phyloP scores from a whole-genome alignment of 805 yeast genomes.

The Kuraishia cidri region DNA sequence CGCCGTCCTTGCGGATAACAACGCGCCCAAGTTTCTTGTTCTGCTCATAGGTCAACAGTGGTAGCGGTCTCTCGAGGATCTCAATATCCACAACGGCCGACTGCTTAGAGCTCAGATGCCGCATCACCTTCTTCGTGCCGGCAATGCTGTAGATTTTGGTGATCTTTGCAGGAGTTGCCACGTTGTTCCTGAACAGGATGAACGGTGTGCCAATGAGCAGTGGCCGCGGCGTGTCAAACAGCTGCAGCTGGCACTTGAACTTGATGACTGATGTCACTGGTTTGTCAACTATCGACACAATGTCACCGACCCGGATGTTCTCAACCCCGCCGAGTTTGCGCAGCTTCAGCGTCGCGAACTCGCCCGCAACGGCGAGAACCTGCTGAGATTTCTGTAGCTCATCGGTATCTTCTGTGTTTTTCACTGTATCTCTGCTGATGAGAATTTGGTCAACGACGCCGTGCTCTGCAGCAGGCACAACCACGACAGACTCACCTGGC shows the following conservation, averaged over 20 bases:
- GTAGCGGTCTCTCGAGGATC: slow-evolving; percentile 35
- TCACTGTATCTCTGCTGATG: slow-evolving; percentile 15
- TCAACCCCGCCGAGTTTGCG: slow-evolving; percentile 23
- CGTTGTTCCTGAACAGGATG: slow-evolving; percentile 68
- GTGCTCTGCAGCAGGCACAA: slow-evolving; percentile 41
- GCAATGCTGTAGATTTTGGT: slow-evolving; percentile 29
- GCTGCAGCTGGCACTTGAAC: slow-evolving; percentile 45
- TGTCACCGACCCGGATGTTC: slow-evolving; percentile 57
- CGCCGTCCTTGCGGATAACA: slow-evolving; percentile 62
- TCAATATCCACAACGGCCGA: slow-evolving; percentile 50
- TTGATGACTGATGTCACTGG: slow-evolving; percentile 36
- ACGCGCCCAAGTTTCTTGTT: slow-evolving; percentile 53
- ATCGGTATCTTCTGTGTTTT: slow-evolving; percentile 10
- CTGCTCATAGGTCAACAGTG: slow-evolving; percentile 39
- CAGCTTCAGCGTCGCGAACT: slow-evolving; percentile 38
- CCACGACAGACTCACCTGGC: slow-evolving; percentile 55
- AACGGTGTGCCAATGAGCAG: slow-evolving; percentile 73
- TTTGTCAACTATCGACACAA: slow-evolving; percentile 40
- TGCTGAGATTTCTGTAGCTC: slow-evolving; percentile 9
- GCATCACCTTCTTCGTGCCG: slow-evolving; percentile 26
- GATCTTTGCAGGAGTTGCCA: slow-evolving; percentile 62
- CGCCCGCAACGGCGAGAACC: slow-evolving; percentile 41
- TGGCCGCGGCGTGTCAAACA: slow-evolving; percentile 67
- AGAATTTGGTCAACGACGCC: slow-evolving; percentile 30
- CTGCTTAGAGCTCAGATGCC: slow-evolving; percentile 53